Evolutionary conservation across 2,329 filamentous ascomycete genomes (phyloP), one percentile per base, ranked within the genome.

Genomic region (Epichloe coenophiala): DNA sequence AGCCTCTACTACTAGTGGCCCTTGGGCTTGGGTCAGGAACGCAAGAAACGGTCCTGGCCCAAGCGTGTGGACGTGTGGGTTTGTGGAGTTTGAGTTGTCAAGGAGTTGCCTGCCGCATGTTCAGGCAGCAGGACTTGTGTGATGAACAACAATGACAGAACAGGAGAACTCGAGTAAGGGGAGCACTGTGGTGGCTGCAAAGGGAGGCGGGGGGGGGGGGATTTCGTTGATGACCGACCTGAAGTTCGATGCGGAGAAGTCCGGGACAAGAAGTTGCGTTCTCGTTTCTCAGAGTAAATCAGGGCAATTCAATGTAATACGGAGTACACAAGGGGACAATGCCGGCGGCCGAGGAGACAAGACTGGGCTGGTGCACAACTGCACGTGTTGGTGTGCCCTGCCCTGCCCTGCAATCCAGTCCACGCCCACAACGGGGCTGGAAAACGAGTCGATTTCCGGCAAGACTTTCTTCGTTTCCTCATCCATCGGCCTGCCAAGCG

Each of bases 21-120:
- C 19, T 49, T 33, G 8, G 27, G 27, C 27, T 31, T 31, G 27
- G 27, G 27, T 9, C 27, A 31, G 27, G 27, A 31, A 35, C 23
- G 17, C 33, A 13, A 49, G 40, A 21, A 44, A 17, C 40, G 47
- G 43, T 49, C 47, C 47, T 49, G 47, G 40, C 47, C 47, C 47
- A 49, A 44, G 40, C 21, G 19, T 40, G 35, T 27, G 42, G 35
- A 41, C 19, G 43, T 31, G 40, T 46, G 42, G 43, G 23, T 35
- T 40, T 45, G 41, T 44, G 48, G 48, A 45, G 48, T 44, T 45
- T 17, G 2, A 35, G 38, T 40, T 41, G 17, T 17, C 4, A 37
- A 41, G 47, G 27, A 48, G 15, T 39, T 45, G 42, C 17, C 47
- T 45, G 42, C 31, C 47, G 40, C 17, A 40, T 39, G 38, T 31